These are phyloP conservation scores for Wickerhamomyces xylosicus DNA, from an alignment of 805 yeast species.

Conservation along the genomic window DNA sequence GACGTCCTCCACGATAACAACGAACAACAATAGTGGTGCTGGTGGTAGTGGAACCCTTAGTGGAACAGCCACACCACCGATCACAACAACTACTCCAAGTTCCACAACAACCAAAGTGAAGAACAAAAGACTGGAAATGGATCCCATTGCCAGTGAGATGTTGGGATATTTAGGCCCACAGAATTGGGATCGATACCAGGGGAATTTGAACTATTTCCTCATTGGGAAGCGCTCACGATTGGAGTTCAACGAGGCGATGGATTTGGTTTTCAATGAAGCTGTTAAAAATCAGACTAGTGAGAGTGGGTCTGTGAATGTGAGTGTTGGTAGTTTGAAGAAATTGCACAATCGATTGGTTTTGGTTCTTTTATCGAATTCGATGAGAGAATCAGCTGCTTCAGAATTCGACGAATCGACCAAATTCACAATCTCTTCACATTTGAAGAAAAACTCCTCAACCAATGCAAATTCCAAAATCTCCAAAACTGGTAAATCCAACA, in stretches of 20 bases:
- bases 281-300: conserved; percentile 23
- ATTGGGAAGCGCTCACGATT: conserved; percentile 69
- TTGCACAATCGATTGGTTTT: background rate
- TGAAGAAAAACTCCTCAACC: conserved; percentile 50
- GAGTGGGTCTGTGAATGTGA: background rate
- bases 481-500: conserved; percentile 33
- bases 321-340: background rate
- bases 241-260: conserved; percentile 58
- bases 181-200: conserved; percentile 79
- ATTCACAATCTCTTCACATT: too few relatives aligned
- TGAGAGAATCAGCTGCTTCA: background rate
- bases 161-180: conserved; percentile 56
- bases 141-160: conserved; percentile 57
- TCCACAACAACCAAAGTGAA: too few relatives aligned
- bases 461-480: conserved; percentile 25
- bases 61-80: too few relatives aligned
- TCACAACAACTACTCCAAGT: too few relatives aligned
- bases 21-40: too few relatives aligned
- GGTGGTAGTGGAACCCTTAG: too few relatives aligned
- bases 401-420: too few relatives aligned
- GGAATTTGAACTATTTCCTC: conserved; percentile 63
- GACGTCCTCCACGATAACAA: too few relatives aligned
- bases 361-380: too few relatives aligned
- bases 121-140: conserved; percentile 44
- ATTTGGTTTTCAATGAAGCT: conserved; percentile 22